Conservation (phyloP, 1,284 basidiomycete species). For the Heliocybe sulcata region DNA sequence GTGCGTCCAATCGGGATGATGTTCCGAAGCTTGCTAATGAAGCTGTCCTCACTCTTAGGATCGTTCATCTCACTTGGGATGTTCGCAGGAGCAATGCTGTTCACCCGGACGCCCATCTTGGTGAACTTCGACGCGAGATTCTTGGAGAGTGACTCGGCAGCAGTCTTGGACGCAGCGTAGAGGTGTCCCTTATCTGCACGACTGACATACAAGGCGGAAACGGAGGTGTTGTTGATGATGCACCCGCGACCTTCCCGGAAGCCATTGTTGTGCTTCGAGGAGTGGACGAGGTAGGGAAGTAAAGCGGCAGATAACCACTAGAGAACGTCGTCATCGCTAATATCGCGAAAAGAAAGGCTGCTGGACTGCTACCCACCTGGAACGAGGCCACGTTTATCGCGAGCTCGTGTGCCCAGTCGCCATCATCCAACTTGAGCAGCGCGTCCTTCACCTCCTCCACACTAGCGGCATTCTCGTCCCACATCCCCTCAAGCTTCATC, state of each 20-base stretch:
- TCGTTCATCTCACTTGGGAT: conserved; percentile 14
- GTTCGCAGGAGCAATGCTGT: conserved; percentile 13
- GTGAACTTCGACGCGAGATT: conserved; percentile 15
- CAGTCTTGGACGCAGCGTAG: conserved; percentile 13
- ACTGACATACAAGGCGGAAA: conserved; percentile 13
- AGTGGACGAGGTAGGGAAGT: conserved; percentile 13
- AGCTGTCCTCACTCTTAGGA: conserved; percentile 9
- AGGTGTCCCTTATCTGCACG: conserved; percentile 8
- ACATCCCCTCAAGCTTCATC: conserved; percentile 7
- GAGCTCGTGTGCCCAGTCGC: conserved; percentile 12
- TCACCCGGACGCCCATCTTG: conserved; percentile 14
- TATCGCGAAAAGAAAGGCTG: too few species aligned
- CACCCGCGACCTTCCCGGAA: conserved; percentile 11
- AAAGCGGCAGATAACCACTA: conserved; percentile 15
- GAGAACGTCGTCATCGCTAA: too few species aligned
- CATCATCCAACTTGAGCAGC: conserved; percentile 11
- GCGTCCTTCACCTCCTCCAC: conserved; percentile 9
- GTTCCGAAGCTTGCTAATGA: conserved; percentile 8
- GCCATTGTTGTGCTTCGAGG: conserved; percentile 8
- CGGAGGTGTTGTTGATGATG: conserved; percentile 15
- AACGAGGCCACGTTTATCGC: conserved; percentile 12
- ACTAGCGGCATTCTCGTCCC: conserved; percentile 6
- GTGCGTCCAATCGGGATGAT: conserved; percentile 11
- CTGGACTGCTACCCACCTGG: conserved; percentile 12
- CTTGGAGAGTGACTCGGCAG: conserved; percentile 12